Evolutionary conservation across 768 basidiomycete genomes (phyloP).

Genomic region (Suillus bovinus): DNA sequence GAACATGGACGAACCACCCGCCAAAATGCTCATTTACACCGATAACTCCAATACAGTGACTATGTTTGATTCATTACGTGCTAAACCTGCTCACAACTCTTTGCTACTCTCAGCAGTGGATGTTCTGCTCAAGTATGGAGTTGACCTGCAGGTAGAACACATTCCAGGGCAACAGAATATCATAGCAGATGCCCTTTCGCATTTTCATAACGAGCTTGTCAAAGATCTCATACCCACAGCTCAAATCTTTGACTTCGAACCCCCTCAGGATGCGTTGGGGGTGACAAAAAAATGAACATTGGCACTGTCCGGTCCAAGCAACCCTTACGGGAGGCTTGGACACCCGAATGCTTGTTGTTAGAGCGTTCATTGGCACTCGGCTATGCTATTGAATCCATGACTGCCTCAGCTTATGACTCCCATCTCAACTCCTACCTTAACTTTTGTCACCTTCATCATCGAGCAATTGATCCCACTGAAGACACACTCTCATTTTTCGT

Average conservation of each 20-base stretch:
- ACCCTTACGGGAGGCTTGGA: too few relatives aligned
- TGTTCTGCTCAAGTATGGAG: neutral
- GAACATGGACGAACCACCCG: neutral
- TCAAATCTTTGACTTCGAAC: neutral
- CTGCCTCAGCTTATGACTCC: too few relatives aligned
- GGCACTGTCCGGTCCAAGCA: too few relatives aligned
- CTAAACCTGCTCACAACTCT: neutral
- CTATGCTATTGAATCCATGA: too few relatives aligned
- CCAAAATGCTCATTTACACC: neutral
- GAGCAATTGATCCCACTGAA: too few relatives aligned
- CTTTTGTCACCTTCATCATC: too few relatives aligned
- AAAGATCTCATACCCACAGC: neutral
- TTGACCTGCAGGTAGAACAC: neutral
- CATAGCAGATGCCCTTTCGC: neutral
- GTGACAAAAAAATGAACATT: neutral
- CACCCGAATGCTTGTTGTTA: too few relatives aligned
- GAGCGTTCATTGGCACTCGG: too few relatives aligned
- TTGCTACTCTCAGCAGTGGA: neutral
- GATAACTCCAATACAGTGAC: neutral
- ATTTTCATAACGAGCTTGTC: neutral
- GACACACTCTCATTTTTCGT: too few relatives aligned
- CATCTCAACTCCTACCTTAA: too few relatives aligned
- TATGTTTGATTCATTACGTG: neutral
- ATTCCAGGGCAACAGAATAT: neutral
- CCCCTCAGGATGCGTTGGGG: neutral